These are phyloP conservation scores for Leptomonas pyrrhocoris DNA, from an alignment of 208 protist species.

Conservation along the genomic window DNA sequence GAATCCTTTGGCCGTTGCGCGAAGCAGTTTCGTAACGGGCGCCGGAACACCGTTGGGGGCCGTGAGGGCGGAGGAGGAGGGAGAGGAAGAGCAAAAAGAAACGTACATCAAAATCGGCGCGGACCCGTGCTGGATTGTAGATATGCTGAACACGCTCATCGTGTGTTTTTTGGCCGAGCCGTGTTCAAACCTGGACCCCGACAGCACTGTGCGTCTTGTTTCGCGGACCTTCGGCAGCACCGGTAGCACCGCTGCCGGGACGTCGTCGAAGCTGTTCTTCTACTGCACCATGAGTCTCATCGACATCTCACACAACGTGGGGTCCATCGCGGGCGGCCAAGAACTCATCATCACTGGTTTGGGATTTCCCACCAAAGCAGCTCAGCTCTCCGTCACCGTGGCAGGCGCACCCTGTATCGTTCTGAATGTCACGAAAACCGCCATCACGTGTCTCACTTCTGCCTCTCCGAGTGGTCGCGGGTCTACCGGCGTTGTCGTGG, in stretches of 20 bases:
- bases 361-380: slow-evolving; percentile 29
- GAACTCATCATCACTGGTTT: slow-evolving; percentile 29
- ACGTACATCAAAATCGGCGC: slow-evolving; percentile 43
- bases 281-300: slow-evolving; percentile 31
- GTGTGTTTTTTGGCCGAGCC: slow-evolving; percentile 35
- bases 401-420: slow-evolving; percentile 37
- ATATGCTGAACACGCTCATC: slow-evolving; percentile 41
- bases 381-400: slow-evolving; percentile 31
- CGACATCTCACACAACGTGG: slow-evolving; percentile 19
- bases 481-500: slow-evolving; percentile 18
- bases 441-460: slow-evolving; percentile 37
- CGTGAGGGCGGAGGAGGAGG: not conserved
- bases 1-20: not conserved
- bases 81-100: not conserved
- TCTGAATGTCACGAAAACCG: not conserved
- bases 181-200: slow-evolving; percentile 27
- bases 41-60: not conserved
- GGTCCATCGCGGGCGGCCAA: slow-evolving; percentile 39
- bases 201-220: slow-evolving; percentile 38
- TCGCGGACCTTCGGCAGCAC: slow-evolving; percentile 28
- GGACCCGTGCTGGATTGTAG: slow-evolving; percentile 33
- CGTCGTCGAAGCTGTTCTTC: slow-evolving; percentile 29
- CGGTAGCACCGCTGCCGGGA: not conserved
- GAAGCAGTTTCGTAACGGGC: slow-evolving; percentile 1
- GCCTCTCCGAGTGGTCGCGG: not conserved